Evolutionary conservation across 495 filamentous ascomycete species (phyloP).

Genomic region (Penicillium desertorum): DNA sequence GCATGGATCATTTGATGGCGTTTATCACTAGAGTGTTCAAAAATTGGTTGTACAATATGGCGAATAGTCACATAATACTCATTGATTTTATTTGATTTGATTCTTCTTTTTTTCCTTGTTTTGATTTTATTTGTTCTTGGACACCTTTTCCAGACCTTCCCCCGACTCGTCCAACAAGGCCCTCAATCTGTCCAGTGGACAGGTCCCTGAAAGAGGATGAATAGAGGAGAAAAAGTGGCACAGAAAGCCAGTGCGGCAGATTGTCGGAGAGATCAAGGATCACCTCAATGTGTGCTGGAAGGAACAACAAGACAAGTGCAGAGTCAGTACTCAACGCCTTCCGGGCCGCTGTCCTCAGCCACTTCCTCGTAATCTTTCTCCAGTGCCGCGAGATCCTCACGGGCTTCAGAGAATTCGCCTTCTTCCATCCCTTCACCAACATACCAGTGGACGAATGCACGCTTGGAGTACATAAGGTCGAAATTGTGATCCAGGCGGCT

Average conservation of each 20-base stretch:
- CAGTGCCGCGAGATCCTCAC: slow-evolving; percentile 84
- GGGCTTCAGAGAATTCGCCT: slow-evolving; percentile 87
- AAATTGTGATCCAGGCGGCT: slow-evolving; percentile 87
- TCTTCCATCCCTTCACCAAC: slow-evolving; percentile 97
- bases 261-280: slow-evolving; percentile 28
- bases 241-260: slow-evolving; percentile 16
- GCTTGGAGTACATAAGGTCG: slow-evolving; percentile 96
- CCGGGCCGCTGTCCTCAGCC: slow-evolving; percentile 66
- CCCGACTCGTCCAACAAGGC: not conserved
- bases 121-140: not conserved
- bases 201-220: not conserved
- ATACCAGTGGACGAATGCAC: slow-evolving; percentile 94
- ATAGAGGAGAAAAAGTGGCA: not conserved
- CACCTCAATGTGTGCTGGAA: slow-evolving; percentile 16
- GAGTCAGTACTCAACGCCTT: slow-evolving; percentile 68
- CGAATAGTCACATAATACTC: not conserved
- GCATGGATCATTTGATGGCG: slow-evolving; percentile 17
- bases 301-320: slow-evolving; percentile 1
- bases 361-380: slow-evolving; percentile 95
- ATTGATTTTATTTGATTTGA: not conserved
- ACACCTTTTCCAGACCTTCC: not conserved
- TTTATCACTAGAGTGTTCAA: slow-evolving; percentile 1
- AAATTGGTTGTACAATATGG: not conserved
- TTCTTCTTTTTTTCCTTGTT: not conserved
- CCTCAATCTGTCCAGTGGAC: not conserved